Percentiles rank a stretch among this genome's conserved stretches.
These are phyloP conservation scores for Rhizopogon hawkerae DNA, from an alignment of 1,284 basidiomycete species.

Conservation along the genomic window DNA sequence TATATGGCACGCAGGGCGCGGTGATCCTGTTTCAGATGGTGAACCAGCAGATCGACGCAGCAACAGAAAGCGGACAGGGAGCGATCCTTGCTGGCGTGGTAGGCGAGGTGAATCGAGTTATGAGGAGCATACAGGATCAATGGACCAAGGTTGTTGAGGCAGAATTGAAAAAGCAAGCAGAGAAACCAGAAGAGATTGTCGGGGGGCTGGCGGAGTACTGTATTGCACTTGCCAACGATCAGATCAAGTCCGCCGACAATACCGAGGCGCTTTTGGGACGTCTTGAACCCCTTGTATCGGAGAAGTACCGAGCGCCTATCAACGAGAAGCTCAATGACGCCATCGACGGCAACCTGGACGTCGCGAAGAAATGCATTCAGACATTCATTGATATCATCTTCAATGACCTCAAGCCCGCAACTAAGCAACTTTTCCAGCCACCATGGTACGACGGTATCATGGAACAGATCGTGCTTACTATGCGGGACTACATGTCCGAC, in stretches of 20 bases:
- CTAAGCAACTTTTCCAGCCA: conserved; percentile 78
- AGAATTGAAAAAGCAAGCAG: conserved; percentile 83
- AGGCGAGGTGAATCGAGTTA: conserved; percentile 81
- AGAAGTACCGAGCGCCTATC: conserved; percentile 84
- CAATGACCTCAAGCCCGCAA: conserved; percentile 88
- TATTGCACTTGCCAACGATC: conserved; percentile 98
- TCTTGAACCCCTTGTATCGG: conserved; percentile 85
- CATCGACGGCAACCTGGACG: conserved; percentile 97
- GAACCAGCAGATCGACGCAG: conserved; percentile 94
- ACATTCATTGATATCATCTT: conserved; percentile 92
- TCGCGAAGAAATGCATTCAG: conserved; percentile 94
- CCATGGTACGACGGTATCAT: conserved; percentile 86
- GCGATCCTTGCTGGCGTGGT: conserved; percentile 88
- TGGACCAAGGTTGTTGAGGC: conserved; percentile 81
- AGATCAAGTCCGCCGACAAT: conserved; percentile 94
- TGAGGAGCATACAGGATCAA: conserved; percentile 83
- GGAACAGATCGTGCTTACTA: conserved; percentile 85
- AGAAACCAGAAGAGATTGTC: conserved; percentile 83
- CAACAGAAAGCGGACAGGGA: conserved; percentile 93
- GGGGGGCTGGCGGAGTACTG: conserved; percentile 92
- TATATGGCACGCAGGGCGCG: conserved; percentile 88
- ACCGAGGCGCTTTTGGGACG: conserved; percentile 80
- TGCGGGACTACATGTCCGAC: conserved; percentile 92
- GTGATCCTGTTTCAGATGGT: conserved; percentile 98
- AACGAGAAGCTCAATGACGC: conserved; percentile 87